Percentiles rank a stretch among this genome's conserved stretches.
These are phyloP conservation scores for Pyricularia sp. DNA, from an alignment of 2,329 filamentous ascomycete species.

Conservation along the genomic window DNA sequence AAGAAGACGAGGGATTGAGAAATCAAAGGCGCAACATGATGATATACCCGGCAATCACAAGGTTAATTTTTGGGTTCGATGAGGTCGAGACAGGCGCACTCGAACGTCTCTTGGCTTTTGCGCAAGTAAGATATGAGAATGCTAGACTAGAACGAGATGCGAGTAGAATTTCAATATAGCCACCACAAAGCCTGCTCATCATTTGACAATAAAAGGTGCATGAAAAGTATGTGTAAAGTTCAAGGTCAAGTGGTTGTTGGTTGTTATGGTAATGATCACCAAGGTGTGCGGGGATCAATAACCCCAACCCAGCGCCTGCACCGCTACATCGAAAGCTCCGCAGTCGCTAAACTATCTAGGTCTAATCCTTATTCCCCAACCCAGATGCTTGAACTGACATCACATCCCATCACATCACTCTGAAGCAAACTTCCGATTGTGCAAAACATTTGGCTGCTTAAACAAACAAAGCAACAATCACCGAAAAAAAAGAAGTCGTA, in stretches of 20 bases:
- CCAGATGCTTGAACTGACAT: not conserved
- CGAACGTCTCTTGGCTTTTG: not conserved
- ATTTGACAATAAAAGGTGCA: too few species aligned
- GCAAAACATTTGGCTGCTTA: not conserved
- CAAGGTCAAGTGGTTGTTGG: not conserved
- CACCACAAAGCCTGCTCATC: too few species aligned
- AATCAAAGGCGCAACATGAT: not conserved
- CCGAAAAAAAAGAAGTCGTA: not conserved
- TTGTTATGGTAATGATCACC: not conserved
- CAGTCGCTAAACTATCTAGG: not conserved
- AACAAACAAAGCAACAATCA: not conserved
- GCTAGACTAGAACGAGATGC: too few species aligned
- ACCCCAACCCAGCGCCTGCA: not conserved
- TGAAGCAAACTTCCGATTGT: not conserved
- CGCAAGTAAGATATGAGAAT: too few species aligned
- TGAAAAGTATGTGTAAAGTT: too few species aligned
- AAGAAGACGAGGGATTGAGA: not conserved
- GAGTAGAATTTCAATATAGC: too few species aligned
- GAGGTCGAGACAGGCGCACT: not conserved
- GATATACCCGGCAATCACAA: not conserved
- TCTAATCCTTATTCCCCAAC: not conserved
- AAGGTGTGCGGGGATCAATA: not conserved
- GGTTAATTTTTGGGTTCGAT: not conserved
- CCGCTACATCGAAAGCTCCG: not conserved
- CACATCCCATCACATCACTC: not conserved